phyloP scores from a whole-genome alignment of 495 filamentous ascomycete species.

The Podospora didyma region DNA sequence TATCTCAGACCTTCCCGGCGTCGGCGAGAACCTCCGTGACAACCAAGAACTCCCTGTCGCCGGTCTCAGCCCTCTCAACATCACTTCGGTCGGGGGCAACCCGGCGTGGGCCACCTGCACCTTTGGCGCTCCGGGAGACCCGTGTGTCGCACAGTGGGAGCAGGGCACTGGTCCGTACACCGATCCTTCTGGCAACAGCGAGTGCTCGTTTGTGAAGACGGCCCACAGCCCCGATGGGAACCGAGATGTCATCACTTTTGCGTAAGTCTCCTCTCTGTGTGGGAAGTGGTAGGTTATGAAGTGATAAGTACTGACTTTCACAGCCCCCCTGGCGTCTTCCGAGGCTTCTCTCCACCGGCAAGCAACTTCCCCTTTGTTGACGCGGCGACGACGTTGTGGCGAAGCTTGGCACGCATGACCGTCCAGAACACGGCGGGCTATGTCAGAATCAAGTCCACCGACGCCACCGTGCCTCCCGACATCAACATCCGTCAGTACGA shows the following conservation, averaged over 20 bases:
- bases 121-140: conserved; percentile 22
- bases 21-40: conserved; percentile 28
- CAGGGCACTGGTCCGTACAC: conserved; percentile 15
- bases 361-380: conserved; percentile 8
- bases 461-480: conserved; percentile 39
- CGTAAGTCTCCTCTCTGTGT: conserved; percentile 21
- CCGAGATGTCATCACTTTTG: conserved; percentile 27
- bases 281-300: no score
- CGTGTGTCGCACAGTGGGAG: conserved; percentile 14
- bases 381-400: conserved; percentile 11
- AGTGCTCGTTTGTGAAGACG: conserved; percentile 9
- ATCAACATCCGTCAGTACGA: conserved; percentile 45
- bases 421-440: conserved; percentile 38
- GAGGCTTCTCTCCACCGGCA: conserved; percentile 30
- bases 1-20: conserved; percentile 4
- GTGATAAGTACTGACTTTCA: not conserved
- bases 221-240: conserved; percentile 10
- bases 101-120: conserved; percentile 12
- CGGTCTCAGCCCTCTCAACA: conserved; percentile 10
- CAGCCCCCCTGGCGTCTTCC: conserved; percentile 12
- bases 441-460: conserved; percentile 33
- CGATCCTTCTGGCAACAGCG: conserved; percentile 11
- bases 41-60: conserved; percentile 51
- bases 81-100: conserved; percentile 3
- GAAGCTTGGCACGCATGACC: conserved; percentile 23